Percentiles rank a stretch among this genome's conserved stretches.
phyloP scores from a whole-genome alignment of 1,284 basidiomycete species.

The Trametes hirsuta region DNA sequence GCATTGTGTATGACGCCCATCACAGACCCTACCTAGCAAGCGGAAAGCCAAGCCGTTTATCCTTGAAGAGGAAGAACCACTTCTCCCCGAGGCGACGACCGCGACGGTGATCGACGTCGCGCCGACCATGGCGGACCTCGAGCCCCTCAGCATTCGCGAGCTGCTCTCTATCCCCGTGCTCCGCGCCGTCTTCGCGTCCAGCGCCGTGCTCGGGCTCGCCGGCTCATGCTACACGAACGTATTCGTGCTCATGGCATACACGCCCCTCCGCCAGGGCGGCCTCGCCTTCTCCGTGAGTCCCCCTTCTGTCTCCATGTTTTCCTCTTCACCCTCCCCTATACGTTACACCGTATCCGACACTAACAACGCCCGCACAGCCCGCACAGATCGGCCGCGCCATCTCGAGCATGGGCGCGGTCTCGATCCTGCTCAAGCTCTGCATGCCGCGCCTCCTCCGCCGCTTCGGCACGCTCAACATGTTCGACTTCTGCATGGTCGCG shows the following conservation, averaged over 20 bases:
- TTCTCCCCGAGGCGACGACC: slow-evolving; percentile 13
- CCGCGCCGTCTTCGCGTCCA: slow-evolving; percentile 55
- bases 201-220: slow-evolving; percentile 58
- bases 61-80: slow-evolving; percentile 17
- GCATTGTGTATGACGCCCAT: not conserved
- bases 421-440: slow-evolving; percentile 41
- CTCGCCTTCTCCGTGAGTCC: slow-evolving; percentile 56
- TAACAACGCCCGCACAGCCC: slow-evolving; percentile 40
- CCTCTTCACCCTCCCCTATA: not conserved
- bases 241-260: slow-evolving; percentile 69
- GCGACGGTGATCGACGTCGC: slow-evolving; percentile 18
- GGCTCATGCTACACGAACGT: slow-evolving; percentile 61
- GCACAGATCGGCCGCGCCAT: slow-evolving; percentile 65
- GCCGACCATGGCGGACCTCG: slow-evolving; percentile 3
- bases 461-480: slow-evolving; percentile 36
- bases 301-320: not conserved
- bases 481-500: slow-evolving; percentile 37
- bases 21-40: slow-evolving; percentile 45
- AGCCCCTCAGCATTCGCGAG: slow-evolving; percentile 31
- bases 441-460: slow-evolving; percentile 39
- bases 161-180: slow-evolving; percentile 57
- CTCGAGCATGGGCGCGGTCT: slow-evolving; percentile 43
- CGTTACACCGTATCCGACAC: not conserved
- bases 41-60: slow-evolving; percentile 15
- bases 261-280: slow-evolving; percentile 58